Base-by-base conservation (phyloP, 2,329 filamentous ascomycete genomes). In the Sordariomycetes sp. region DNA sequence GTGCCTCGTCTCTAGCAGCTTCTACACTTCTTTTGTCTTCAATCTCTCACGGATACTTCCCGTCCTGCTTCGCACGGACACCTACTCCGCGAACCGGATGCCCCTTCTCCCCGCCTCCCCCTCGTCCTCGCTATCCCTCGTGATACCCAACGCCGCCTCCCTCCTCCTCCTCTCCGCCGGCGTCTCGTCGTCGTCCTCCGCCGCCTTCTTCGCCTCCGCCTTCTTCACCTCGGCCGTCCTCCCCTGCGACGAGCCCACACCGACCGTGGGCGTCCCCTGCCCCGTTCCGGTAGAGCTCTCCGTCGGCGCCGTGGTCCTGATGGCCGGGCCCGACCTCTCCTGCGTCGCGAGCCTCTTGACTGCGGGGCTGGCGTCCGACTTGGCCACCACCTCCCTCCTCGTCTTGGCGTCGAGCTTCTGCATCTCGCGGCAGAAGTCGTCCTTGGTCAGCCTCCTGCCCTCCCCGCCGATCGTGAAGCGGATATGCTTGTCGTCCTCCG, bases 381-480 rank as follows among this genome's bases (percentile, higher is more conserved):
- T 73, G 43, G 80, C 76, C 4, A 83, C 72, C 2, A 82, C 75
- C 60, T 82, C 77, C 40, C 73, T 74, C 6, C 79, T 79, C 16
- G 85, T 82, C 65, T 82, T 82, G 25, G 82, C 80, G 67, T 93
- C 88, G 60, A 93, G 77, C 62, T 84, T 81, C 62, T 85, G 82
- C 66, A 94, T 85, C 67, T 90, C 84, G 53, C 79, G 76, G 61
- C 94, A 83, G 67, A 94, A 93, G 66, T 91, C 88, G 4, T 86
- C 83, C 71, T 92, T 92, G 61, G 81, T 91, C 82, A 94, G 87
- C 54, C 89, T 82, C 61, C 79, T 78, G 6, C 87, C 87, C n/a
- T 85, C 81, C 37, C 85, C 83, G 52, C 80, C 83, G 62, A 93
- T 88, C 1, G 86, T 91, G 70, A 92, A 93, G 16, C 89, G 82